Evolutionary conservation across 1,284 basidiomycete genomes (phyloP).

Genomic region (Leucoagaricus sp.): DNA sequence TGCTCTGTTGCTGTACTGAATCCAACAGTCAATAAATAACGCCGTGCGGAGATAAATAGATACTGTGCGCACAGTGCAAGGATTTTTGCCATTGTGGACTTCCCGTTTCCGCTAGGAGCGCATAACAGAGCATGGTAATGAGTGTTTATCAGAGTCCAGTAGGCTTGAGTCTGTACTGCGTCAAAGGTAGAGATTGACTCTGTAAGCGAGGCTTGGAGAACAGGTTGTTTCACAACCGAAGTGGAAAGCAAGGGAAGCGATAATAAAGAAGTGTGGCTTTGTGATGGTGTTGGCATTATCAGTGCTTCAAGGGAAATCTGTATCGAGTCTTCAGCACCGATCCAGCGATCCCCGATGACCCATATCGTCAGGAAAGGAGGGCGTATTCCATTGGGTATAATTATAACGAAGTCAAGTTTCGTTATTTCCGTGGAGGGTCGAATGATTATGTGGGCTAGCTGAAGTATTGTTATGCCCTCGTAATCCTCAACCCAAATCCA

Average conservation of each 20-base stretch:
- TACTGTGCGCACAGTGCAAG: conserved; percentile 65
- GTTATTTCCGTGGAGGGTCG: conserved; percentile 62
- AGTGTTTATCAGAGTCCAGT: conserved; percentile 83
- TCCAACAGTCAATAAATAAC: neutral
- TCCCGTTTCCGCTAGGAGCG: conserved; percentile 83
- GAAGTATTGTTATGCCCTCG: conserved; percentile 79
- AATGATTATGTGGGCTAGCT: conserved; percentile 75
- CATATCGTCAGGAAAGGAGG: conserved; percentile 71
- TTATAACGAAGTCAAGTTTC: conserved; percentile 81
- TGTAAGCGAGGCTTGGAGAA: conserved; percentile 36
- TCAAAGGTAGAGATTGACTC: conserved; percentile 66
- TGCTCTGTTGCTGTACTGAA: conserved; percentile 51
- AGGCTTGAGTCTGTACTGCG: conserved; percentile 87
- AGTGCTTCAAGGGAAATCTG: conserved; percentile 67
- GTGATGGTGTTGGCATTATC: conserved; percentile 73
- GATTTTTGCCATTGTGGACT: conserved; percentile 74
- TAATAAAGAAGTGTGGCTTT: conserved; percentile 69
- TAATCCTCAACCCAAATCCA: conserved; percentile 97
- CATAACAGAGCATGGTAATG: conserved; percentile 77
- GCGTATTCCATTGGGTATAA: conserved; percentile 59
- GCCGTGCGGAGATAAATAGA: neutral
- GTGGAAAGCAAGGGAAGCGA: conserved; percentile 82
- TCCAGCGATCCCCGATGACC: conserved; percentile 91
- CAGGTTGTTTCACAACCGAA: conserved; percentile 50
- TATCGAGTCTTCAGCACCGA: conserved; percentile 85